Conservation (phyloP, 2,329 filamentous ascomycete genomes). For the Aspergillus spinulosporus region DNA sequence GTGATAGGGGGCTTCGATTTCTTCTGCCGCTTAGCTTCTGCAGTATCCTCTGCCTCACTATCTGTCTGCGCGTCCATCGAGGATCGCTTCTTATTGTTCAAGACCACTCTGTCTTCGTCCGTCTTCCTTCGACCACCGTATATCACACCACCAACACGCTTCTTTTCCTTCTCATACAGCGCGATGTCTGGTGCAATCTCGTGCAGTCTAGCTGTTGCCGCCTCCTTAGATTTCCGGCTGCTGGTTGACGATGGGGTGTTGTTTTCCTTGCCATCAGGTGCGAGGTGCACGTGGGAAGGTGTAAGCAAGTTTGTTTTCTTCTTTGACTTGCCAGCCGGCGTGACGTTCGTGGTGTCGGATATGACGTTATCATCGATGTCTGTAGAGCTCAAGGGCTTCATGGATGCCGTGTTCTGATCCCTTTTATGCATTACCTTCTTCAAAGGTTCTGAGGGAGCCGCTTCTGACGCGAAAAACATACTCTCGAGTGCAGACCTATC, state of each 20-base stretch:
- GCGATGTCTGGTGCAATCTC: slow-evolving; percentile 80
- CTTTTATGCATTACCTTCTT: slow-evolving; percentile 38
- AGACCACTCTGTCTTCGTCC: slow-evolving; percentile 40
- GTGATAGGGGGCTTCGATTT: slow-evolving; percentile 64
- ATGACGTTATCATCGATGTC: slow-evolving; percentile 22
- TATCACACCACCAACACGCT: slow-evolving; percentile 68
- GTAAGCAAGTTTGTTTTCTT: slow-evolving; percentile 48
- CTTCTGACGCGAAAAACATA: slow-evolving; percentile 56
- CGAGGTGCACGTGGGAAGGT: slow-evolving; percentile 53
- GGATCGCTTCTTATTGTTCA: slow-evolving; percentile 44
- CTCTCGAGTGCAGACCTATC: slow-evolving; percentile 72
- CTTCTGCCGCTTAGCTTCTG: slow-evolving; percentile 63
- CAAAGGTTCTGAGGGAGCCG: slow-evolving; percentile 22
- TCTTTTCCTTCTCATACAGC: slow-evolving; percentile 90
- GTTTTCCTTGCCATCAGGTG: slow-evolving; percentile 74
- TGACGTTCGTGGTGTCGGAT: slow-evolving; percentile 24
- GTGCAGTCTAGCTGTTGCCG: slow-evolving; percentile 75
- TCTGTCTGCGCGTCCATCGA: slow-evolving; percentile 51
- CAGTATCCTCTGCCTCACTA: slow-evolving; percentile 55
- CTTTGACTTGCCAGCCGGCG: slow-evolving; percentile 32
- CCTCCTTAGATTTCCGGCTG: slow-evolving; percentile 83
- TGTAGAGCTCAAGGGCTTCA: slow-evolving; percentile 20
- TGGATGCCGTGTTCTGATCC: slow-evolving; percentile 34
- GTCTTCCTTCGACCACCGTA: slow-evolving; percentile 56
- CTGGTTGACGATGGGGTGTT: slow-evolving; percentile 74